These are phyloP conservation scores for Coemansia biformis DNA, from an alignment of 192 early-diverging fungal genomes.

Conservation along the genomic window DNA sequence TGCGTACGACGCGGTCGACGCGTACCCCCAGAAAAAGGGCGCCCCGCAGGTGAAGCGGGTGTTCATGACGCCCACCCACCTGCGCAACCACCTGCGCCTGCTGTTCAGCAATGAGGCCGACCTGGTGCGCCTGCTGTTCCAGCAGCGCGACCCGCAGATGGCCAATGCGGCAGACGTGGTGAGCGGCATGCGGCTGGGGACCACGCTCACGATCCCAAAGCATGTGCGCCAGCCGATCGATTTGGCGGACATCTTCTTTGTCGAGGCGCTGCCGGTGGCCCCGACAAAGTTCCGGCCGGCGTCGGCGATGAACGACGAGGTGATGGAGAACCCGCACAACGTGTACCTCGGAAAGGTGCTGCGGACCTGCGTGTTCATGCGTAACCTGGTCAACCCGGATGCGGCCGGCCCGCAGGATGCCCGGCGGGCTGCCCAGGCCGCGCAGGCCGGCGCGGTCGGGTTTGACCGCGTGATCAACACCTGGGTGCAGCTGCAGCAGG, in stretches of 20 bases:
- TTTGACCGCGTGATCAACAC: slow-evolving; percentile 48
- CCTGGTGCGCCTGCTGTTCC: slow-evolving; percentile 78
- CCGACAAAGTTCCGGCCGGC: slow-evolving; percentile 93
- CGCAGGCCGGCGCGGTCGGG: slow-evolving; percentile 20
- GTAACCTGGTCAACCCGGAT: slow-evolving; percentile 44
- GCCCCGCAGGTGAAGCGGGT: slow-evolving; percentile 12
- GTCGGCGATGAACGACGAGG: slow-evolving; percentile 80
- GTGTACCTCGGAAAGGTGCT: slow-evolving; percentile 78
- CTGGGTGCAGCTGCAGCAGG: slow-evolving; percentile 82
- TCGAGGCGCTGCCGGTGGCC: slow-evolving; percentile 84
- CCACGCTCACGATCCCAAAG: slow-evolving; percentile 34
- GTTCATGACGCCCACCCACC: slow-evolving; percentile 67
- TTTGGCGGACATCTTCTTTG: slow-evolving; percentile 84
- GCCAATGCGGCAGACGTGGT: slow-evolving; percentile 21
- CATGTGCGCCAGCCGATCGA: slow-evolving; percentile 46
- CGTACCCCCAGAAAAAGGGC: slow-evolving; percentile 26
- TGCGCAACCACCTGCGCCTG: slow-evolving; percentile 69
- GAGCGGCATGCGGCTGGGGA: slow-evolving; percentile 1
- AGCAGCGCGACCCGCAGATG: slow-evolving; percentile 55
- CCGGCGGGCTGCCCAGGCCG: slow-evolving; percentile 13
- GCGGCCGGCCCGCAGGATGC: slow-evolving; percentile 13
- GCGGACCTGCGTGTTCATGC: slow-evolving; percentile 67
- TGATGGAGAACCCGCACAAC: slow-evolving; percentile 96
- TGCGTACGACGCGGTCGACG: slow-evolving; percentile 20
- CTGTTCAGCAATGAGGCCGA: slow-evolving; percentile 74